phyloP scores from a whole-genome alignment of 495 filamentous ascomycete genomes.

The Arthonia radiata region DNA sequence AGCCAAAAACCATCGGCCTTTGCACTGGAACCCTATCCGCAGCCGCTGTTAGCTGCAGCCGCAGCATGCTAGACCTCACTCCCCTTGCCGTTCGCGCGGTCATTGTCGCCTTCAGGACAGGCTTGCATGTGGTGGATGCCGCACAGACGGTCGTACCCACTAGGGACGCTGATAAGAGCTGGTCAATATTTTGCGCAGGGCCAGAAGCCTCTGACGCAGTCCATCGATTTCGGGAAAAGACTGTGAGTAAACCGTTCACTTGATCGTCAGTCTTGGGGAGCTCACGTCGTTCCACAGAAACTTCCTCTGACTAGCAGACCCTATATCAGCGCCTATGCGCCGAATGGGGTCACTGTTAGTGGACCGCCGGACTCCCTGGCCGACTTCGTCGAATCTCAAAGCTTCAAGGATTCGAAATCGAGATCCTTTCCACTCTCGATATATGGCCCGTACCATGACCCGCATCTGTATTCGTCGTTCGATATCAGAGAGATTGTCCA shows the following conservation, averaged over 20 bases:
- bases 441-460: slow-evolving; percentile 11
- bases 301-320: too few relatives aligned
- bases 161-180: slow-evolving; percentile 6
- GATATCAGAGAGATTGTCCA: slow-evolving; percentile 7
- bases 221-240: slow-evolving; percentile 5
- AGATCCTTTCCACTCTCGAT: slow-evolving; percentile 4
- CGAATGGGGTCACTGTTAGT: slow-evolving; percentile 8
- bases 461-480: slow-evolving; percentile 9
- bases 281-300: background rate
- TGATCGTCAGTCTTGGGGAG: too few relatives aligned
- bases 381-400: slow-evolving; percentile 1
- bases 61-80: slow-evolving; percentile 1
- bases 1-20: slow-evolving; percentile 1
- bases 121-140: slow-evolving; percentile 6
- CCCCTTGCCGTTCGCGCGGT: slow-evolving; percentile 1
- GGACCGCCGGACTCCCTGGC: slow-evolving; percentile 4
- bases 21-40: slow-evolving; percentile 2
- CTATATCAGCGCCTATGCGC: slow-evolving; percentile 9
- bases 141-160: too few relatives aligned
- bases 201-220: too few relatives aligned
- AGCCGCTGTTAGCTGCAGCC: slow-evolving; percentile 1
- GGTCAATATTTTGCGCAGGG: slow-evolving; percentile 9
- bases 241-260: too few relatives aligned
- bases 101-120: slow-evolving; percentile 3
- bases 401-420: too few relatives aligned